Percentiles rank a stretch among this genome's conserved stretches.
Conservation (phyloP, 176 grass and related monocot genomes). For the Zoysia japonica region DNA sequence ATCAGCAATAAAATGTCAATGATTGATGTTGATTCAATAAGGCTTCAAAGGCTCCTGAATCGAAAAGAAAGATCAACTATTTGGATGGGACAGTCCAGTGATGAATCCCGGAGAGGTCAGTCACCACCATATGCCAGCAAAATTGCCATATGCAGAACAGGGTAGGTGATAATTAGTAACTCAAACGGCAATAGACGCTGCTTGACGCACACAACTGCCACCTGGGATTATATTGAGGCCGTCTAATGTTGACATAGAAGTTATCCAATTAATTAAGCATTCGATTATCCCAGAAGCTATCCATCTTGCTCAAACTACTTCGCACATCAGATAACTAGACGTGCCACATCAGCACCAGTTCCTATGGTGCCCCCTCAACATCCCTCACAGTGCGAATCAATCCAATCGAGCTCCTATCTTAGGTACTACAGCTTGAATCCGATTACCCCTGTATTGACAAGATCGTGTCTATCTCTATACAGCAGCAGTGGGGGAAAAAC, state of each 20-base stretch:
- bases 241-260: not conserved
- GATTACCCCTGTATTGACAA: not conserved
- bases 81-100: not conserved
- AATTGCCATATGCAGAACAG: not conserved
- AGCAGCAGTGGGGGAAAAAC: not conserved
- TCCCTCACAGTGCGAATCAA: not conserved
- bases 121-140: not conserved
- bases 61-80: not conserved
- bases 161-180: not conserved
- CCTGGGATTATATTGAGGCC: not conserved
- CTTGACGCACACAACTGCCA: not conserved
- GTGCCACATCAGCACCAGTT: not conserved
- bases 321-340: not conserved
- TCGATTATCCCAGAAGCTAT: not conserved
- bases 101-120: not conserved
- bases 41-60: not conserved
- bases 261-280: not conserved
- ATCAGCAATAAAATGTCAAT: not conserved
- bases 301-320: not conserved
- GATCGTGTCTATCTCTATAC: no score
- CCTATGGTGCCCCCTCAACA: not conserved
- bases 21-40: not conserved
- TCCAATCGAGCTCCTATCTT: not conserved
- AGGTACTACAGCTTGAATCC: not conserved
- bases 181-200: not conserved